Evolutionary conservation across 495 filamentous ascomycete genomes (phyloP).

Genomic region (Penicillium odoratum): DNA sequence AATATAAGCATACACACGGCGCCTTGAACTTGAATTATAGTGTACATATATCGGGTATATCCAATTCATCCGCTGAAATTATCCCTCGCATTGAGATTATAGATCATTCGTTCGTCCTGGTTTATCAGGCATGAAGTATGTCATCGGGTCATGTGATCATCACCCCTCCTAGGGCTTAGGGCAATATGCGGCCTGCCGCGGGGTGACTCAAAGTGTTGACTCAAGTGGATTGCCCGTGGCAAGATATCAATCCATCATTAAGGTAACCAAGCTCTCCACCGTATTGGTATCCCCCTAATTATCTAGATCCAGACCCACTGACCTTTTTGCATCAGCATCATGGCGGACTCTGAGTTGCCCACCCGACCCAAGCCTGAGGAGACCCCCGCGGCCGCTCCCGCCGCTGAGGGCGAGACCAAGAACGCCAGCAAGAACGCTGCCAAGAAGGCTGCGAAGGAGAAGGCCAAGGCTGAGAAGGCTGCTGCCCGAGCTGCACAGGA

Average conservation of each 20-base stretch:
- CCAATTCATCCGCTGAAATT: background rate
- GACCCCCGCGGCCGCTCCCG: slow-evolving; percentile 31
- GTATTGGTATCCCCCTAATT: background rate
- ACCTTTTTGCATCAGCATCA: slow-evolving; percentile 24
- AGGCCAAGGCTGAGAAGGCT: slow-evolving; percentile 64
- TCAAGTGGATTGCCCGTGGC: slow-evolving; percentile 12
- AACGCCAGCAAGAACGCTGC: slow-evolving; percentile 61
- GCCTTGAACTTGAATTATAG: background rate
- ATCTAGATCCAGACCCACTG: background rate
- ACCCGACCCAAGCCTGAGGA: slow-evolving; percentile 50
- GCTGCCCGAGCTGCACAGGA: slow-evolving; percentile 55
- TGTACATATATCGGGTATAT: background rate
- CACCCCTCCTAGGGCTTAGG: slow-evolving; percentile 49
- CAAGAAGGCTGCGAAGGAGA: slow-evolving; percentile 69
- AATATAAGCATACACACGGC: background rate
- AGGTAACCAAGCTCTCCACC: slow-evolving; percentile 14
- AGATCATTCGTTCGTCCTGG: background rate
- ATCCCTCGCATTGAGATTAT: too few relatives aligned
- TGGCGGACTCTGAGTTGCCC: slow-evolving; percentile 51
- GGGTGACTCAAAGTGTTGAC: slow-evolving; percentile 34
- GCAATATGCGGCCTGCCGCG: slow-evolving; percentile 30
- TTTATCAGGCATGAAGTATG: background rate
- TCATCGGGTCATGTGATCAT: slow-evolving; percentile 26
- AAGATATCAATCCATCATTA: slow-evolving; percentile 19
- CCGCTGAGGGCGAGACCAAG: slow-evolving; percentile 41